Evolutionary conservation across 805 yeast species (phyloP), one percentile per base, ranked within the genome.

Genomic region (Pichia exigua): DNA sequence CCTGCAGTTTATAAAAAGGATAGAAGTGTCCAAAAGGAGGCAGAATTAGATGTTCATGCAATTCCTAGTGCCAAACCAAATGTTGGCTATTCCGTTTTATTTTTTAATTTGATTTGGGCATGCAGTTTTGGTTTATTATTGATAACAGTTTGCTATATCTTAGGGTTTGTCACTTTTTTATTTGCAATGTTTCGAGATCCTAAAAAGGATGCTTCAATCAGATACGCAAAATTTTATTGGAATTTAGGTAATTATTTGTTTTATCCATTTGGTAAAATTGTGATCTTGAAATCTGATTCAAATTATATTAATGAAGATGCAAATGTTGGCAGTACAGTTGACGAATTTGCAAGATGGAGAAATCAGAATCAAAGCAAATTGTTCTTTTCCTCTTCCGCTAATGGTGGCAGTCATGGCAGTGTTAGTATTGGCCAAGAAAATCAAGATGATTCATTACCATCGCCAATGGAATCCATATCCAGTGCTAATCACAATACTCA

Each of bases 1-100:
- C 99, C 99, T 1, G 97, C 98, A 2, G 73, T 94, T 51, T 94
- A 94, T 70, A 94, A 94, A 66, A 94, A 94, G 67, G 78, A 79
- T 53, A 82, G 99, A 61, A 87, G 97, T 4, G 97, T 94, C 32
- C 94, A 94, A 59, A 76, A 82, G 42, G 83, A 88, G 53, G 97
- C 98, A 2, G 95, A 88, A 54, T 86, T 86, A 55, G 99, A 94
- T 73, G 88, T 94, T 58, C 97, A 92, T 67, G 91, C 89, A 45
- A 79, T 83, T 18, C 60, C 71, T 57, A 58, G 73, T 73, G 61
- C 75, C 48, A 65, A 77, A 55, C 48, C 48, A 21, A 71, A 70
- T 4, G 81, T 87, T 10, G 73, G 78, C 3, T 74, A 80, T 74
- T 74, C 79, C 5, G 91, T 90, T 5, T 74, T 72, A 59, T 44